Conservation (phyloP, 495 filamentous ascomycete species). For the Tuber borchii region DNA sequence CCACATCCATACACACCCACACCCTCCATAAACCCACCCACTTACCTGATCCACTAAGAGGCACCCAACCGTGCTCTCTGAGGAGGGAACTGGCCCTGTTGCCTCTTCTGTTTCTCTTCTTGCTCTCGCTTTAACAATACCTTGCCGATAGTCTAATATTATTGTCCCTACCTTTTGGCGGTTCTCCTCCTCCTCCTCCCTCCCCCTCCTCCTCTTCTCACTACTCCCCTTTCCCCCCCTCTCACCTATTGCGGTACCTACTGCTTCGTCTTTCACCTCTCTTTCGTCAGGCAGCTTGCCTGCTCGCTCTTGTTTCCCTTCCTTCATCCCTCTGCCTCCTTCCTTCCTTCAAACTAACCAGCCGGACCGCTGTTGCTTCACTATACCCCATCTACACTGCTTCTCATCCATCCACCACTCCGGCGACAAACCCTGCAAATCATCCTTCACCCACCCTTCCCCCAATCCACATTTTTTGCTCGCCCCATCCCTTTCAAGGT, state of each 20-base stretch:
- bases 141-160: neutral
- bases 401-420: conserved; percentile 2
- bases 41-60: neutral
- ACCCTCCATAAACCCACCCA: neutral
- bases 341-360: neutral
- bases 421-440: conserved; percentile 3
- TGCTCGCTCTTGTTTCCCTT: neutral
- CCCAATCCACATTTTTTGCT: conserved; percentile 2
- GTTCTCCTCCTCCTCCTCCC: neutral
- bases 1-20: neutral
- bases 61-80: neutral
- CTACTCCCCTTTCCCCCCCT: neutral
- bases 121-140: neutral
- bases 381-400: conserved; percentile 4
- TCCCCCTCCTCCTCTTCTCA: neutral
- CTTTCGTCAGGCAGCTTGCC: neutral
- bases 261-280: neutral
- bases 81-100: conserved; percentile 1
- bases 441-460: neutral
- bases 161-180: neutral
- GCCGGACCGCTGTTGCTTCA: conserved; percentile 4
- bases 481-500: neutral
- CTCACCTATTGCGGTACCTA: neutral
- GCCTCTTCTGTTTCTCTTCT: conserved; percentile 1
- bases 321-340: neutral